Evolutionary conservation across 192 early-diverging fungal genomes (phyloP), one percentile per base, ranked within the genome.

Genomic region (Podila verticillata): DNA sequence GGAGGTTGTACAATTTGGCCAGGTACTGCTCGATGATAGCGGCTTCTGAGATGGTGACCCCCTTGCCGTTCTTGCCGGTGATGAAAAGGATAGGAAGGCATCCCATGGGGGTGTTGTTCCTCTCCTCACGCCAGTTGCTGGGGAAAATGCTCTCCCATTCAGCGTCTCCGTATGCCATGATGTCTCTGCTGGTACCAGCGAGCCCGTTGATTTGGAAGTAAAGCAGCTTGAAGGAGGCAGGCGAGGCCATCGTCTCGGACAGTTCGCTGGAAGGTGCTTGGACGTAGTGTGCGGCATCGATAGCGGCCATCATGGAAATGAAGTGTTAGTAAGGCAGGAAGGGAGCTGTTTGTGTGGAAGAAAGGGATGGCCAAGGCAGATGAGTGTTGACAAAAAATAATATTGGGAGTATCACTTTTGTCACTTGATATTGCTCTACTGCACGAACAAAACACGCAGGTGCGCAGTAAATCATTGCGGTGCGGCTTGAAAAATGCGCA

Each of bases 171-270:
- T 48, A 65, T 7, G 57, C 24, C 31, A 66, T n/a, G 28, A 73
- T 61, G 17, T 73, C 63, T 26, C 72, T 63, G 56, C 30, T 61
- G 22, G 72, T 73, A 28, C 60, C 57, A 12, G 44, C 63, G 12
- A 49, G 36, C 1, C 57, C 72, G 10, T 57, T 34, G 15, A 73
- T 12, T 10, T 34, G 63, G 48, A 73, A 73, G 31, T 73, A 73
- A 28, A 65, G 29, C 29, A 69, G 57, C 4, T 36, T 49, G 47
- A 68, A 69, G 4, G 58, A 69, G 35, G 57, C 67, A 3, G 67
- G 67, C 12, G 44, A 31, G 15, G 22, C 36, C 67, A 69, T 48
- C 1, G 58, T 47, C 29, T 69, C 57, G 26, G 54, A 13, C 22
- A 36, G 35, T 8, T 68, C 56, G 35, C 30, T 35, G 20, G 66